Evolutionary conservation across 1,139 yeast species (phyloP).

Genomic region (Wickerhamomyces sp.): DNA sequence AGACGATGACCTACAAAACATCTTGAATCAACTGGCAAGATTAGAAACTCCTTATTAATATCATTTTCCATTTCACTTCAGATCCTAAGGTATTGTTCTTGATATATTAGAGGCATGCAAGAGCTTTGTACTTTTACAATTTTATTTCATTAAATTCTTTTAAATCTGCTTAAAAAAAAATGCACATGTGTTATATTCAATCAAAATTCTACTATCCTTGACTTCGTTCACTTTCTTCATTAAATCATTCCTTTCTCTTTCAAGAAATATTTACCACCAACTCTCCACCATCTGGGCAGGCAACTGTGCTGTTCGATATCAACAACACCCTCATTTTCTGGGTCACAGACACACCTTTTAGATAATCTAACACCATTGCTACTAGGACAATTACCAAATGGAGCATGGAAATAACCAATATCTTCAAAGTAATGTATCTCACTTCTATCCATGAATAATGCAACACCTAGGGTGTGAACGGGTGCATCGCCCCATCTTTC

Average conservation of each 20-base stretch:
- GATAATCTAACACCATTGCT: conserved; percentile 43
- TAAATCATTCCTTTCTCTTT: conserved; percentile 14
- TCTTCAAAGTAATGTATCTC: conserved; percentile 88
- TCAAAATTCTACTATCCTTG: background rate
- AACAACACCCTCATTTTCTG: conserved; percentile 41
- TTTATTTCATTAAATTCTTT: background rate
- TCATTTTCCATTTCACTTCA: background rate
- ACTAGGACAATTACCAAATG: conserved; percentile 79
- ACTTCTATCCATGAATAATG: conserved; percentile 59
- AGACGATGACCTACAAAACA: conserved; percentile 81
- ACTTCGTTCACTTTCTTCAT: background rate
- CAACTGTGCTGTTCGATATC: conserved; percentile 69
- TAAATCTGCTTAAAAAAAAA: background rate
- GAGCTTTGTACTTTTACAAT: background rate
- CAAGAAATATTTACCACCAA: conserved; percentile 45
- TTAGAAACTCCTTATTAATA: conserved; percentile 42
- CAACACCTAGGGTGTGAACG: conserved; percentile 77
- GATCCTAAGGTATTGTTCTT: background rate
- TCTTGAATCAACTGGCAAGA: conserved; percentile 80
- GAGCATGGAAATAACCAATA: conserved; percentile 81
- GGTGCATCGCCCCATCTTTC: conserved; percentile 99
- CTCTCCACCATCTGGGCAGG: conserved; percentile 81
- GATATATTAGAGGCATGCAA: background rate
- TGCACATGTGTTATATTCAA: background rate
- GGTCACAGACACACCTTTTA: conserved; percentile 70